Conservation (phyloP, 768 basidiomycete species). For the Calocera viscosa region DNA sequence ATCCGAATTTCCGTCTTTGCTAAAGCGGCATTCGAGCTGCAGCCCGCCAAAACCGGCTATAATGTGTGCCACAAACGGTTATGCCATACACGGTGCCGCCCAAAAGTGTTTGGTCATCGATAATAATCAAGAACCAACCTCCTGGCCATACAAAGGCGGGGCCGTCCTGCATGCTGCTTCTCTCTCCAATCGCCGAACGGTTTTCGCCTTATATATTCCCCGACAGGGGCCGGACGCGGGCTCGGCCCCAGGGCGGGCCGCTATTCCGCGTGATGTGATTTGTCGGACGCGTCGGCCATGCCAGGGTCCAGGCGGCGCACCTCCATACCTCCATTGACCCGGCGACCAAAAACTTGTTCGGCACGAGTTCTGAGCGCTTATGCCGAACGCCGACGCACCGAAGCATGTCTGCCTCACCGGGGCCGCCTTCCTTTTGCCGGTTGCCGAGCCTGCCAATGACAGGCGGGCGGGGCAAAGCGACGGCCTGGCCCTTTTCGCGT, state of each 20-base stretch:
- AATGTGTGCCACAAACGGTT: too few species aligned
- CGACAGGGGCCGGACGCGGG: not conserved
- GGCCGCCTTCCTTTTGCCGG: too few species aligned
- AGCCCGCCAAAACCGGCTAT: too few species aligned
- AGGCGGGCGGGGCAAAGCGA: not conserved
- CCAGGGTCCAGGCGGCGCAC: not conserved
- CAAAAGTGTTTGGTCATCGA: too few species aligned
- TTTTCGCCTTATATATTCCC: not conserved
- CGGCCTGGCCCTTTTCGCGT: too few species aligned
- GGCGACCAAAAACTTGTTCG: not conserved
- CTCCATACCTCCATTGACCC: not conserved
- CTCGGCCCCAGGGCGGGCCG: not conserved
- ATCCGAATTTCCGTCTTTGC: too few species aligned
- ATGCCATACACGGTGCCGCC: too few species aligned
- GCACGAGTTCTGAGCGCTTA: not conserved
- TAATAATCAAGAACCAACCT: too few species aligned
- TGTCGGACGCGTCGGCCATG: not conserved
- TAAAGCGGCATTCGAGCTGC: too few species aligned
- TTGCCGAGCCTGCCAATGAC: not conserved
- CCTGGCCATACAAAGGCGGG: too few species aligned
- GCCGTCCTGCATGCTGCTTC: too few species aligned
- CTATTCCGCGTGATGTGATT: not conserved
- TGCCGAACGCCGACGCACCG: not conserved
- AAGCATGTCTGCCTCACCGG: not conserved
- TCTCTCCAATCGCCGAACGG: too few species aligned